phyloP scores from a whole-genome alignment of 2,329 filamentous ascomycete genomes.

The Elsinoe necatrix region DNA sequence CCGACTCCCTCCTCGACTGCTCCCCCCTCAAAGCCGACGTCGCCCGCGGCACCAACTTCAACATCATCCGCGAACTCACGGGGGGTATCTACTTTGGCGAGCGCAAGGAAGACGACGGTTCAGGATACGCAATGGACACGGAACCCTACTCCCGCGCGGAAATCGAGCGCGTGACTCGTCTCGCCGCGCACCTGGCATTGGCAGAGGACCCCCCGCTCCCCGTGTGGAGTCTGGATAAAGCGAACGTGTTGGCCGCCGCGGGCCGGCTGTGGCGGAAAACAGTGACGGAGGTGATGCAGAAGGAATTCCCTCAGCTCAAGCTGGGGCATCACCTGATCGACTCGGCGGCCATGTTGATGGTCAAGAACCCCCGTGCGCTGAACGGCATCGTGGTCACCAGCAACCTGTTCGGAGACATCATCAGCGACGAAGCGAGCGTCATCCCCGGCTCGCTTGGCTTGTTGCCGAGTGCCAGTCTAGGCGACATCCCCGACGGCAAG shows the following conservation, averaged over 20 bases:
- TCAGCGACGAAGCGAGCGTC: conserved; percentile 88
- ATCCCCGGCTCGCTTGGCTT: conserved; percentile 87
- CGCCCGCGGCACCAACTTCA: conserved; percentile 82
- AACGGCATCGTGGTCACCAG: conserved; percentile 89
- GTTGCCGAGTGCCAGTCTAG: conserved; percentile 78
- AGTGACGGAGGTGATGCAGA: conserved; percentile 72
- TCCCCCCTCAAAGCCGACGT: conserved; percentile 82
- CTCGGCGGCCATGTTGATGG: conserved; percentile 93
- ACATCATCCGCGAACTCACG: conserved; percentile 84
- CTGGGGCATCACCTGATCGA: conserved; percentile 88
- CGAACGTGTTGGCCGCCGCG: conserved; percentile 79
- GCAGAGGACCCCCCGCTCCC: conserved; percentile 65
- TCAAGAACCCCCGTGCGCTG: conserved; percentile 80
- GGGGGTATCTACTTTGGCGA: conserved; percentile 95
- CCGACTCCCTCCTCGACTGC: conserved; percentile 69
- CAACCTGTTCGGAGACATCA: conserved; percentile 94
- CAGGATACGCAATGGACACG: conserved; percentile 68
- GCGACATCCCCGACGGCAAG: conserved; percentile 78
- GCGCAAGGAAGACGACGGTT: conserved; percentile 68
- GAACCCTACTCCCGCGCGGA: conserved; percentile 79
- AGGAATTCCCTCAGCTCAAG: conserved; percentile 81
- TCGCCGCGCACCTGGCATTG: conserved; percentile 73
- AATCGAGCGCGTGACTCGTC: conserved; percentile 77
- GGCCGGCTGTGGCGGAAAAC: conserved; percentile 83
- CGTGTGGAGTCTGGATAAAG: conserved; percentile 88